phyloP scores from a whole-genome alignment of 2,329 filamentous ascomycete genomes.

The Paracorniculantispora psalliotae region DNA sequence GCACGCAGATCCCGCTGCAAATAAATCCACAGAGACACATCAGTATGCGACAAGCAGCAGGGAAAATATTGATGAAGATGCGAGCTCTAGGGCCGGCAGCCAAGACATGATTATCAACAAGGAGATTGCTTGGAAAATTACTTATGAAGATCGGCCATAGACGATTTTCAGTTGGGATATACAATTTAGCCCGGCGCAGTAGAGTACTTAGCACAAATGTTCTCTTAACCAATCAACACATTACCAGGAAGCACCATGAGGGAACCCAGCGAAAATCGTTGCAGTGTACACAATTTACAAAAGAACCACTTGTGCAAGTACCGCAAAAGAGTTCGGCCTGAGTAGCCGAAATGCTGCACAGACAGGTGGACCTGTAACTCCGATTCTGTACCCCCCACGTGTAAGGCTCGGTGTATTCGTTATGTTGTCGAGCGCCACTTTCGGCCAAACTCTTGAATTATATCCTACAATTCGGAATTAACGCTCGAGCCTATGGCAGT shows the following conservation, averaged over 20 bases:
- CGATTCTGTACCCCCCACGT: not conserved
- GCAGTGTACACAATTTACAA: not conserved
- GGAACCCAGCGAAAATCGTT: not conserved
- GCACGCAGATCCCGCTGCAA: not conserved
- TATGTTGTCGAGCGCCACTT: not conserved
- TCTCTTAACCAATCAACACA: not conserved
- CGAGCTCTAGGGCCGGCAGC: conserved; percentile 15
- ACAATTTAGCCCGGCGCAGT: not conserved
- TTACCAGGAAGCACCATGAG: not conserved
- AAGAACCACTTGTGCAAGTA: no score
- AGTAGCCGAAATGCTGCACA: not conserved
- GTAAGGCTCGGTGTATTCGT: not conserved
- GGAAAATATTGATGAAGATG: conserved; percentile 8
- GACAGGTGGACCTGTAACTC: not conserved
- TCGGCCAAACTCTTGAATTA: not conserved
- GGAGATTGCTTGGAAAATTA: conserved; percentile 16
- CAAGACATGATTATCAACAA: conserved; percentile 20
- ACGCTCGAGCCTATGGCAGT: not conserved
- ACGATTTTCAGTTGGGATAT: not conserved
- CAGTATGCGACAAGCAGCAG: not conserved
- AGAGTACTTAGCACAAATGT: not conserved
- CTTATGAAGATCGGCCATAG: conserved; percentile 10
- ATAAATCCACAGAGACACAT: not conserved
- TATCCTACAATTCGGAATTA: not conserved
- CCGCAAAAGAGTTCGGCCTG: not conserved